phyloP scores from a whole-genome alignment of 1,284 basidiomycete genomes.

The Rhizopogon parksii region DNA sequence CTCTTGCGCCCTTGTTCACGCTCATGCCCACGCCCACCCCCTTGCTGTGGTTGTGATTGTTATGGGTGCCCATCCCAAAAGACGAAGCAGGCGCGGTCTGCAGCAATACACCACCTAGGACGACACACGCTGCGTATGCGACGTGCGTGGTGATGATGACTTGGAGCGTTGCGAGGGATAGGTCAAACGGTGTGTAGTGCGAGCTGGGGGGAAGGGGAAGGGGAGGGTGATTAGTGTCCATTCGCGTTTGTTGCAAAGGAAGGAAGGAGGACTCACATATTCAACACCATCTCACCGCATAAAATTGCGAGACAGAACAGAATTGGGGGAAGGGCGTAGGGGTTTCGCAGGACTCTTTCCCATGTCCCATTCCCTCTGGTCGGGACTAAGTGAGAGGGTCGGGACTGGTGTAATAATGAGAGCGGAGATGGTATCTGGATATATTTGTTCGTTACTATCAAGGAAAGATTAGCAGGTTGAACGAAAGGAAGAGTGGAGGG shows the following conservation, averaged over 20 bases:
- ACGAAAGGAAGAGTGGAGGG: too few species aligned
- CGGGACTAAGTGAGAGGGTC: too few species aligned
- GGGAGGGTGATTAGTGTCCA: too few species aligned
- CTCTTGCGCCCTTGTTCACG: constrained; percentile 32
- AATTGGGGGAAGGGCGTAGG: constrained; percentile 27
- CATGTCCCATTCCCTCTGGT: background rate
- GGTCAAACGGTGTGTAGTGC: constrained; percentile 64
- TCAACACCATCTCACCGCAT: constrained; percentile 25
- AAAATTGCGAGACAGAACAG: constrained; percentile 28
- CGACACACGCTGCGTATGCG: constrained; percentile 72
- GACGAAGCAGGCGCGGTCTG: constrained; percentile 72
- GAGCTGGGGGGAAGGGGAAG: constrained; percentile 29
- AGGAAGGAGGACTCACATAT: constrained; percentile 19
- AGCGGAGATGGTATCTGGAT: constrained; percentile 17
- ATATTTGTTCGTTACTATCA: constrained; percentile 26
- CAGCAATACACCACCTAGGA: constrained; percentile 76
- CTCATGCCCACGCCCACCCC: background rate
- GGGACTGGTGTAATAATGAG: constrained; percentile 12
- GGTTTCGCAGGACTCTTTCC: constrained; percentile 22
- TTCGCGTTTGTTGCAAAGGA: too few species aligned
- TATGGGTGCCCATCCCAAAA: background rate
- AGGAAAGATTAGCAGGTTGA: background rate
- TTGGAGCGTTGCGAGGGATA: constrained; percentile 67
- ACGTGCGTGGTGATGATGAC: constrained; percentile 73
- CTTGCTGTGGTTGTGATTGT: background rate